These are phyloP conservation scores for Aspergillus conjunctus DNA, from an alignment of 495 filamentous ascomycete species.

Conservation along the genomic window DNA sequence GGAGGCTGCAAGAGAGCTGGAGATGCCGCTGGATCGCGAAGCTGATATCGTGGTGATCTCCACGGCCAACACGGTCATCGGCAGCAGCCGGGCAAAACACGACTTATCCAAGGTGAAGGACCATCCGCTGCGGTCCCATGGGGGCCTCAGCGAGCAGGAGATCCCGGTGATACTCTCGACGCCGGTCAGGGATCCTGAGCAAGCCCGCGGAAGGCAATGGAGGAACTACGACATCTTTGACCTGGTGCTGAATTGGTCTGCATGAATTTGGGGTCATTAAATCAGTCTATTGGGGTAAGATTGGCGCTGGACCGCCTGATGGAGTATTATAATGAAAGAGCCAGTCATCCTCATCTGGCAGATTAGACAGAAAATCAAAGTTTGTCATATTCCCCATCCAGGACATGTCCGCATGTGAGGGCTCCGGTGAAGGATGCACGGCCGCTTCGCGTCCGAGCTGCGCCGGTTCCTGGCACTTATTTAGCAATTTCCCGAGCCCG, in stretches of 20 bases:
- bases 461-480: conserved; percentile 25
- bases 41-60: conserved; percentile 1
- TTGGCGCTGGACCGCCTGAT: not conserved
- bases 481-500: conserved; percentile 28
- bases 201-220: not conserved
- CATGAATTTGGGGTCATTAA: not conserved
- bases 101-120: not conserved
- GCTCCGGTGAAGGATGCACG: conserved; percentile 24
- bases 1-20: not conserved
- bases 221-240: conserved; percentile 6
- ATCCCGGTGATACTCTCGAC: not conserved
- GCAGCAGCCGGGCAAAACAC: not conserved
- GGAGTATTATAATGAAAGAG: not conserved
- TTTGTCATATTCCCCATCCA: conserved; percentile 39
- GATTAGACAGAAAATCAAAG: conserved; percentile 34
- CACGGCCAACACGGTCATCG: not conserved
- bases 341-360: conserved; percentile 19
- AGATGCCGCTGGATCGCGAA: not conserved
- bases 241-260: not conserved
- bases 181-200: not conserved
- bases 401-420: conserved; percentile 22
- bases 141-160: conserved; percentile 1
- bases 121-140: not conserved
- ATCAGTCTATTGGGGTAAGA: not conserved
- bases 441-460: conserved; percentile 10